Evolutionary conservation across 192 early-diverging fungal species (phyloP).

Genomic region (Ramicandelaber brevisporus): DNA sequence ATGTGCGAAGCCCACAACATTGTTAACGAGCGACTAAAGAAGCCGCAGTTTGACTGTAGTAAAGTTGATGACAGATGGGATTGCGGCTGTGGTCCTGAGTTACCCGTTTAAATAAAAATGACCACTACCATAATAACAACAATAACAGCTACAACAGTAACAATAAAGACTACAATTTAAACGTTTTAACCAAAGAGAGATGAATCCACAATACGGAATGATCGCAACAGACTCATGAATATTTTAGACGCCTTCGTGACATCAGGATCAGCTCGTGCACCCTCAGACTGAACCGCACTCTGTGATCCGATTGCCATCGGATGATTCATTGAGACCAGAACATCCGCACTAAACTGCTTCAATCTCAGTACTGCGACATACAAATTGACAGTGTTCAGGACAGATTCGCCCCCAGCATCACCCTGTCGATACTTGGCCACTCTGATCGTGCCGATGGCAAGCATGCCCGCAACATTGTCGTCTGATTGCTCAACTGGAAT

Average conservation of each 20-base stretch:
- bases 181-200: too few relatives aligned
- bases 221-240: too few relatives aligned
- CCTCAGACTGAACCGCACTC: too few relatives aligned
- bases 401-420: too few relatives aligned
- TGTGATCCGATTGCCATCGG: slow-evolving; percentile 23
- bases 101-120: too few relatives aligned
- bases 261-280: too few relatives aligned
- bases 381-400: slow-evolving; percentile 39
- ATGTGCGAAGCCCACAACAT: slow-evolving; percentile 75
- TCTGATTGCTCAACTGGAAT: slow-evolving; percentile 4
- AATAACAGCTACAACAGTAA: too few relatives aligned
- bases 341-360: slow-evolving; percentile 35
- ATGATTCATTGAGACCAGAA: slow-evolving; percentile 52
- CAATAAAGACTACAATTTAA: too few relatives aligned
- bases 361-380: slow-evolving; percentile 47
- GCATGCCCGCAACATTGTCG: slow-evolving; percentile 30
- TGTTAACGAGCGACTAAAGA: slow-evolving; percentile 65
- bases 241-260: too few relatives aligned
- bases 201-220: too few relatives aligned
- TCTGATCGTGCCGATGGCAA: slow-evolving; percentile 57
- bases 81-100: slow-evolving; percentile 58
- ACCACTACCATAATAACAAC: too few relatives aligned
- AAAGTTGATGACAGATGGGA: slow-evolving; percentile 49
- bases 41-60: slow-evolving; percentile 59
- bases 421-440: slow-evolving; percentile 15